Percentiles rank a stretch among this genome's conserved stretches.
Evolutionary conservation across 2,329 filamentous ascomycete species (phyloP).

Genomic region (Coleophoma crateriformis): DNA sequence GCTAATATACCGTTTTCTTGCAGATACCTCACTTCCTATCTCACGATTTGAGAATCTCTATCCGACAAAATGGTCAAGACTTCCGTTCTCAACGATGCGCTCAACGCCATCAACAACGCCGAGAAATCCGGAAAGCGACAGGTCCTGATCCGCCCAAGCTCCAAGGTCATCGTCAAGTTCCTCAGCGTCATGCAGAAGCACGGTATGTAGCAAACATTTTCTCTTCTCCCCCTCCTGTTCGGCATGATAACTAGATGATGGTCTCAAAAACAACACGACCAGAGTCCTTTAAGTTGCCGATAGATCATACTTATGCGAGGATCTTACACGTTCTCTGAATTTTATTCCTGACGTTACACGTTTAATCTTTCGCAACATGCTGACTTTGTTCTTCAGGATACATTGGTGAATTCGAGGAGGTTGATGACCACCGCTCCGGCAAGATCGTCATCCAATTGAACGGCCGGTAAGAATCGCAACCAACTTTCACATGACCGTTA

Average conservation of each 20-base stretch:
- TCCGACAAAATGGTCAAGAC: conserved; percentile 96
- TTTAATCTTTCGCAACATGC: conserved; percentile 95
- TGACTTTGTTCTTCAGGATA: conserved; percentile 67
- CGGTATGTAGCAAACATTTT: conserved; percentile 60
- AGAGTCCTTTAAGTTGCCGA: conserved; percentile 99
- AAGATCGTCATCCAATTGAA: conserved; percentile 99
- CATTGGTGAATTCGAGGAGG: conserved; percentile 99
- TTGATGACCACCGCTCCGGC: conserved; percentile 98
- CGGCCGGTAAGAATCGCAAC: conserved; percentile 58
- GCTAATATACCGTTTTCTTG: conserved; percentile 47
- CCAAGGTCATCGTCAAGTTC: conserved; percentile 99
- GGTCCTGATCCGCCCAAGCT: conserved; percentile 94
- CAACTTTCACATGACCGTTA: conserved; percentile 5
- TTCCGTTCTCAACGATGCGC: conserved; percentile 98
- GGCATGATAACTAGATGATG: conserved; percentile 99
- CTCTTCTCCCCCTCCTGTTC: conserved; percentile 43
- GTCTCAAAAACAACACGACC: conserved; percentile 80
- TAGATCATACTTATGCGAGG: conserved; percentile 76
- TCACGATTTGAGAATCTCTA: conserved; percentile 76
- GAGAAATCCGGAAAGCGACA: conserved; percentile 99
- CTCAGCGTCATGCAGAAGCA: conserved; percentile 98
- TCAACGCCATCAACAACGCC: conserved; percentile 99
- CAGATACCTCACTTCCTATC: conserved; percentile 61
- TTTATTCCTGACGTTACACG: conserved; percentile 68
- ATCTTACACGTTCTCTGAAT: conserved; percentile 95